Evolutionary conservation across 768 basidiomycete species (phyloP).

Genomic region (Suillus plorans): DNA sequence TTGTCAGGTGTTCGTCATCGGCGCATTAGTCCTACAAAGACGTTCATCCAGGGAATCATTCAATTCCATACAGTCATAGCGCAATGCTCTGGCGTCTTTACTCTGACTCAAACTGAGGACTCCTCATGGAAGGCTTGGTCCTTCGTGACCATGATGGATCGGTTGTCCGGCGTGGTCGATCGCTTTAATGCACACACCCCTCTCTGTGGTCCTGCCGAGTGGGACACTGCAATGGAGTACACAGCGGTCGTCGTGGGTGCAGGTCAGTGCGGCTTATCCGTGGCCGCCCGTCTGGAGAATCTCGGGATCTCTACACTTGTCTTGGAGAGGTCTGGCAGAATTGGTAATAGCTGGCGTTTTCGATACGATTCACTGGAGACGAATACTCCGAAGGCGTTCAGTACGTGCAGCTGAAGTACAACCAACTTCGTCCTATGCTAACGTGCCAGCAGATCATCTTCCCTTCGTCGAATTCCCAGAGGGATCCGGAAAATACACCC

Average conservation of each 20-base stretch:
- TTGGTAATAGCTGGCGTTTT: slow-evolving; percentile 67
- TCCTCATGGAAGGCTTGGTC: slow-evolving; percentile 10
- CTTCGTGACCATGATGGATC: slow-evolving; percentile 8
- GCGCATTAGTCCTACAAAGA: background rate
- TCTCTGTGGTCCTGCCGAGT: slow-evolving; percentile 2
- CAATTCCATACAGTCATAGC: slow-evolving; percentile 8
- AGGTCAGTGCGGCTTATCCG: slow-evolving; percentile 22
- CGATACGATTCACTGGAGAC: slow-evolving; percentile 57
- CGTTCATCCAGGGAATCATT: slow-evolving; percentile 7
- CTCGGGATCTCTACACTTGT: slow-evolving; percentile 51
- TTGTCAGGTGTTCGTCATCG: slow-evolving; percentile 3
- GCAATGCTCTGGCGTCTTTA: slow-evolving; percentile 7
- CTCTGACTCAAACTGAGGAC: background rate
- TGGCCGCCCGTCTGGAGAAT: slow-evolving; percentile 34
- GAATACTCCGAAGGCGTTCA: slow-evolving; percentile 11
- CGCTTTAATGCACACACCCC: background rate
- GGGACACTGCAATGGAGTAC: slow-evolving; percentile 14
- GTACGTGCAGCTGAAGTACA: background rate
- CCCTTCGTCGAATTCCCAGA: slow-evolving; percentile 9
- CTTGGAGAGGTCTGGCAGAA: slow-evolving; percentile 58
- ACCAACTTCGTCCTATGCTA: background rate
- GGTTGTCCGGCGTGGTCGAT: background rate
- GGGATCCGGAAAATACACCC: background rate
- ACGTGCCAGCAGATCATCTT: slow-evolving; percentile 4
- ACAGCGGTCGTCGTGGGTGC: slow-evolving; percentile 52